Evolutionary conservation across 2,329 filamentous ascomycete species (phyloP).

Genomic region (Hypoxylon sp.): DNA sequence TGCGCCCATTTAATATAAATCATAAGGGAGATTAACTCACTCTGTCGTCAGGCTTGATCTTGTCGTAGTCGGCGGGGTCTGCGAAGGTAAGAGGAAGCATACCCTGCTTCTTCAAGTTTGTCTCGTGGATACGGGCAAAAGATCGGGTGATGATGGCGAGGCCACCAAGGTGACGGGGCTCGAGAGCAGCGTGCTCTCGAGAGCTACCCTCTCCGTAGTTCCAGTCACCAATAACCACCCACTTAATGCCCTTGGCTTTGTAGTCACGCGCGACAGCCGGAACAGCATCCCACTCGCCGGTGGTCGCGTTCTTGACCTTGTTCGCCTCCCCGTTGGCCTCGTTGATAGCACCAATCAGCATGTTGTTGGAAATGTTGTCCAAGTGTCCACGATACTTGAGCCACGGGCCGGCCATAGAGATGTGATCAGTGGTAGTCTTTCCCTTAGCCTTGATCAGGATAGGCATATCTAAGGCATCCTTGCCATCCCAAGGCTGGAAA

Average conservation of each 20-base stretch:
- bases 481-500: slow-evolving; percentile 90
- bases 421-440: slow-evolving; percentile 98
- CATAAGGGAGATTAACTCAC: slow-evolving; percentile 55
- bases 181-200: slow-evolving; percentile 97
- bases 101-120: slow-evolving; percentile 99
- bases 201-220: slow-evolving; percentile 99
- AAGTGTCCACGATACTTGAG: slow-evolving; percentile 98
- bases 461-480: slow-evolving; percentile 85
- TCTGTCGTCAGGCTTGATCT: slow-evolving; percentile 92
- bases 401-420: slow-evolving; percentile 97
- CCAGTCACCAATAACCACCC: slow-evolving; percentile 99
- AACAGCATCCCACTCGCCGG: slow-evolving; percentile 85
- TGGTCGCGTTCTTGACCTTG: slow-evolving; percentile 94
- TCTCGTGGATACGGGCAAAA: slow-evolving; percentile 99
- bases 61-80: slow-evolving; percentile 97
- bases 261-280: slow-evolving; percentile 96
- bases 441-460: slow-evolving; percentile 97
- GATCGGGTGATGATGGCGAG: slow-evolving; percentile 95
- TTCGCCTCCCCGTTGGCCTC: slow-evolving; percentile 96
- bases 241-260: slow-evolving; percentile 95
- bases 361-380: slow-evolving; percentile 99
- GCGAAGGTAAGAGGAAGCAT: slow-evolving; percentile 98
- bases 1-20: background rate
- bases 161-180: slow-evolving; percentile 96
- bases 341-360: slow-evolving; percentile 98